Base-by-base conservation (phyloP, 2,329 filamentous ascomycete genomes). In the Stachybotrys echinatus region DNA sequence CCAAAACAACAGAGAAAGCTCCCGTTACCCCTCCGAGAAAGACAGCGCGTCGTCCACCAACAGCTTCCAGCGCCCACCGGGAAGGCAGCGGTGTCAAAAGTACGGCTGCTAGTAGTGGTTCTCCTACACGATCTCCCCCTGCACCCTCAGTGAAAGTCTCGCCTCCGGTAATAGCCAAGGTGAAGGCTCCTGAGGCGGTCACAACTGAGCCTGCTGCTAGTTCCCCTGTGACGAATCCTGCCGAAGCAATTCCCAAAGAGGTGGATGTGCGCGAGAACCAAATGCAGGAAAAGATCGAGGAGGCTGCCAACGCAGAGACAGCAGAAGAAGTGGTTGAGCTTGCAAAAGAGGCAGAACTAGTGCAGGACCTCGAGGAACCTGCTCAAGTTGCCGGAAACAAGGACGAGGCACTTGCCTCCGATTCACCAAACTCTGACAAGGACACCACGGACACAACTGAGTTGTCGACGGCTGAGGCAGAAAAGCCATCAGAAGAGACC, bases 1-100 rank as follows among this genome's bases (percentile, higher is more conserved):
- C 76, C 54, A 90, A 89, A 69, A 78, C 79, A 0, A 72, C 80
- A 3, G 85, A 88, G 5, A 89, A 88, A 68, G 64, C 64, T 1
- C 68, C 74, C 2, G 55, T 68, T 0, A 79, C 78, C 1, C 77
- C 79, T 2, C 77, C 79, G 0, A 69, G 72, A 50, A 78, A 71
- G 55, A 52, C 60, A 22, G 49, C 53, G 8, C 55, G 55, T 39
- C 58, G 59, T 10, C 52, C 55, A 31, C 58, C 61, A 17, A 55
- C 58, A 14, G 49, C 59, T 4, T 55, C 47, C 34, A 50, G 45
- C 38, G 45, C 52, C 10, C 56, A 54, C n/a, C 59, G 54, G 4
- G 58, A 58, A 43, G 55, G 51, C 34, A 58, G 54, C 31, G 27
- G 27, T 14, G 51, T 55, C 14, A 69, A 58, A 37, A n/a, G 38